phyloP scores from a whole-genome alignment of 352 stramenopile genomes.

The Pythium brachiatum region DNA sequence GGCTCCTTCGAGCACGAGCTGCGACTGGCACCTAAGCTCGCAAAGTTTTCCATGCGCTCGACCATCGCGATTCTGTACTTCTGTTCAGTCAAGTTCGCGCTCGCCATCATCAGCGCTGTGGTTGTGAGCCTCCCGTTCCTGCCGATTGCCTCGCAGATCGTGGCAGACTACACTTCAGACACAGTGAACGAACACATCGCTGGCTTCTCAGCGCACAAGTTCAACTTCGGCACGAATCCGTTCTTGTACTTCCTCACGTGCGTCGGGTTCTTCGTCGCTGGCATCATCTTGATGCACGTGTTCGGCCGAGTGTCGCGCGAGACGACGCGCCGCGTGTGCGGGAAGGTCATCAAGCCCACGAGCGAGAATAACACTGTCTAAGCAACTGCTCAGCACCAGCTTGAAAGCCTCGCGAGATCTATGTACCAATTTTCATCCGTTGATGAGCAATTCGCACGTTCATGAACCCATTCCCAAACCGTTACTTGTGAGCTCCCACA shows the following conservation, averaged over 20 bases:
- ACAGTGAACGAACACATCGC: slow-evolving; percentile 18
- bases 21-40: slow-evolving; percentile 16
- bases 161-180: slow-evolving; percentile 26
- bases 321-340: slow-evolving; percentile 21
- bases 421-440: neutral
- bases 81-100: slow-evolving; percentile 37
- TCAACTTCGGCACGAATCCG: slow-evolving; percentile 33
- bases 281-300: slow-evolving; percentile 28
- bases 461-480: neutral
- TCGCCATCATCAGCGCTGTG: slow-evolving; percentile 35
- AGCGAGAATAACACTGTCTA: neutral
- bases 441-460: neutral
- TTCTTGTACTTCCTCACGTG: slow-evolving; percentile 30
- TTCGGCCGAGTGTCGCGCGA: slow-evolving; percentile 25
- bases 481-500: neutral
- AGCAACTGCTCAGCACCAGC: neutral
- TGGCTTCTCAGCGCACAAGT: slow-evolving; percentile 23
- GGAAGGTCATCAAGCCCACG: slow-evolving; percentile 20
- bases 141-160: slow-evolving; percentile 31
- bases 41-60: slow-evolving; percentile 20
- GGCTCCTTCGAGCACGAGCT: slow-evolving; percentile 8
- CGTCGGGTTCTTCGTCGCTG: slow-evolving; percentile 22
- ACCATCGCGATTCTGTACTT: slow-evolving; percentile 44
- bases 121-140: slow-evolving; percentile 26
- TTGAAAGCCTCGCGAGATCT: neutral